Evolutionary conservation across 225 moss, liverwort and hornwort species (phyloP).

Genomic region (Pseudisothecium myosuroides): DNA sequence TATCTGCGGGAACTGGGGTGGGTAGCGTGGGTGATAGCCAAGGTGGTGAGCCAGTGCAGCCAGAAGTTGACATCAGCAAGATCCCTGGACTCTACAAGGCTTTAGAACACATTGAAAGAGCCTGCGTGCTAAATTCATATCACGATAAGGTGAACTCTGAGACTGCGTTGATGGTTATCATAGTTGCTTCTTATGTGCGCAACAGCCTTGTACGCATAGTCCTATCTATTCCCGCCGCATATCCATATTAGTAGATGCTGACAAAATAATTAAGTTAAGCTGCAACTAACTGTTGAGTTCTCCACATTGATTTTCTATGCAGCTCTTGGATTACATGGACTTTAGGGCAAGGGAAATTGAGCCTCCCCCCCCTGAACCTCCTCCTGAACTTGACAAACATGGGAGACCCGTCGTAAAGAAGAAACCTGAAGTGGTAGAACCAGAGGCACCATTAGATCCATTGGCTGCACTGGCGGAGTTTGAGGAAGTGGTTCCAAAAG

Average conservation of each 20-base stretch:
- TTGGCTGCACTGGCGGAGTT: conserved; percentile 12
- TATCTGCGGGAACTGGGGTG: conserved; percentile 14
- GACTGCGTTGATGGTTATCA: not conserved
- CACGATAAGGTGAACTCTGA: conserved; percentile 59
- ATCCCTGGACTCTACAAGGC: conserved; percentile 70
- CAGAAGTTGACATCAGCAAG: conserved; percentile 64
- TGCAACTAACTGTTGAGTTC: not conserved
- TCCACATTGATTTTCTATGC: not conserved
- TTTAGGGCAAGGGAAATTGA: conserved; percentile 57
- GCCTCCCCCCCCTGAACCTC: conserved; percentile 14
- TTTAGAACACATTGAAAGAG: conserved; percentile 79
- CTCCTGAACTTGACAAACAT: conserved; percentile 14
- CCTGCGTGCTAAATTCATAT: conserved; percentile 66
- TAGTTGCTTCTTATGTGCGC: not conserved
- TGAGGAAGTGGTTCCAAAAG: conserved; percentile 27
- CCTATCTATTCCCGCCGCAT: not conserved
- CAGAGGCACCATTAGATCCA: conserved; percentile 1
- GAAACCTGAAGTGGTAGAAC: not conserved
- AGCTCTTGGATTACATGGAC: conserved; percentile 80
- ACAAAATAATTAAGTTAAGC: not conserved
- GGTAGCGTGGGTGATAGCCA: conserved; percentile 38
- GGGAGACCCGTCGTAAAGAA: conserved; percentile 14
- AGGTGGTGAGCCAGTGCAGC: conserved; percentile 8
- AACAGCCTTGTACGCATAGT: not conserved
- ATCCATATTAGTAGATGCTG: not conserved